A percentile compares a stretch with the other conserved stretches of the same genome.
Conservation (phyloP, 1,284 basidiomycete species). For the Erythrobasidium hasegawianum region DNA sequence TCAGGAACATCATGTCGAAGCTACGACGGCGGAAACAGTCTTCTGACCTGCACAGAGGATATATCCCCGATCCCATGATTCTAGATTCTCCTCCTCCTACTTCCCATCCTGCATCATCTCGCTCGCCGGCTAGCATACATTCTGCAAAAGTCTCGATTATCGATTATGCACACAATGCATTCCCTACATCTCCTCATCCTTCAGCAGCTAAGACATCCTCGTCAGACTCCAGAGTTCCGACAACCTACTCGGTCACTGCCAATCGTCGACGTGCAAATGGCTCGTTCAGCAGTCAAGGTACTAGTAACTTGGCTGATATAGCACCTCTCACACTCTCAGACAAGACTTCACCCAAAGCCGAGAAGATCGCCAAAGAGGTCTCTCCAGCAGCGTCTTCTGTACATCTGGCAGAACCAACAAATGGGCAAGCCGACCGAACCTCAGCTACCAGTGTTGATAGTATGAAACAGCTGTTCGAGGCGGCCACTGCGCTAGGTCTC, state of each 20-base stretch:
- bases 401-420: conserved; percentile 7
- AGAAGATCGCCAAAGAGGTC: background rate
- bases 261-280: background rate
- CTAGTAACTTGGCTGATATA: conserved; percentile 6
- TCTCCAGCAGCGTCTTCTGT: too few species aligned
- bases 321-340: conserved; percentile 3
- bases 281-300: conserved; percentile 11
- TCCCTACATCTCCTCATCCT: background rate
- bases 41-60: conserved; percentile 2
- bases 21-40: conserved; percentile 19
- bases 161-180: background rate
- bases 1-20: conserved; percentile 21
- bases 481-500: conserved; percentile 26
- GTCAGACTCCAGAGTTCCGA: background rate
- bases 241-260: background rate
- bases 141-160: background rate
- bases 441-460: conserved; percentile 25
- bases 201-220: background rate
- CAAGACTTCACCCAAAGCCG: conserved; percentile 4
- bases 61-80: conserved; percentile 12
- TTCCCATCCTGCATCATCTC: background rate
- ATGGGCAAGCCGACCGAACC: background rate
- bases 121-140: too few species aligned
- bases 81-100: background rate
- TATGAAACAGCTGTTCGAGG: conserved; percentile 30